Conservation (phyloP, 2,329 filamentous ascomycete genomes). For the Cytospora chrysosperma region DNA sequence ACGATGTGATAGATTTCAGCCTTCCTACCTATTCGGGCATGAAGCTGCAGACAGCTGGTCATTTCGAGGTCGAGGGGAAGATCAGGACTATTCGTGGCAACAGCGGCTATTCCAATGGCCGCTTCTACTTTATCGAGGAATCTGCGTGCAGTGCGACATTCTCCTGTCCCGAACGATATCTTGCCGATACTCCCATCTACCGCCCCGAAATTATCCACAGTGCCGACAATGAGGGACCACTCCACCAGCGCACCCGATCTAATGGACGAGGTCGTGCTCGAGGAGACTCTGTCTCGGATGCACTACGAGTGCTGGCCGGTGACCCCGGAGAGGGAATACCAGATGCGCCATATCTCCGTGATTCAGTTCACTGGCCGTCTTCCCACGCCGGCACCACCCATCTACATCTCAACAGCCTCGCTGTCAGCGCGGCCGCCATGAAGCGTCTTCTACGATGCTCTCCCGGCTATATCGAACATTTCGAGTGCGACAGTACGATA, state of each 20-base stretch:
- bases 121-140: constrained; percentile 47
- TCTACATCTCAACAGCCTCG: constrained; percentile 52
- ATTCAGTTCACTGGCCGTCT: constrained; percentile 7
- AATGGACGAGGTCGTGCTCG: constrained; percentile 13
- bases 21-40: constrained; percentile 32
- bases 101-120: constrained; percentile 39
- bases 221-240: neutral
- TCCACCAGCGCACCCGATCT: neutral
- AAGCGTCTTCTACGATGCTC: constrained; percentile 43
- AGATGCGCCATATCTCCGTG: constrained; percentile 9
- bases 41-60: constrained; percentile 35
- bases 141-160: constrained; percentile 46
- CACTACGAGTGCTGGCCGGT: constrained; percentile 15
- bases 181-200: constrained; percentile 49
- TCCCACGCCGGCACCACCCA: constrained; percentile 47
- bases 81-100: constrained; percentile 32
- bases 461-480: constrained; percentile 48
- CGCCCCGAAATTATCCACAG: constrained; percentile 13
- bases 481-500: constrained; percentile 46
- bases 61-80: constrained; percentile 48
- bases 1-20: constrained; percentile 32
- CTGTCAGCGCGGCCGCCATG: constrained; percentile 45
- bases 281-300: constrained; percentile 15
- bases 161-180: constrained; percentile 46
- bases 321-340: constrained; percentile 1